A percentile compares a stretch with the other conserved stretches of the same genome.
These are phyloP conservation scores for Yueomyces sinensis DNA, from an alignment of 805 yeast genomes.

Conservation along the genomic window DNA sequence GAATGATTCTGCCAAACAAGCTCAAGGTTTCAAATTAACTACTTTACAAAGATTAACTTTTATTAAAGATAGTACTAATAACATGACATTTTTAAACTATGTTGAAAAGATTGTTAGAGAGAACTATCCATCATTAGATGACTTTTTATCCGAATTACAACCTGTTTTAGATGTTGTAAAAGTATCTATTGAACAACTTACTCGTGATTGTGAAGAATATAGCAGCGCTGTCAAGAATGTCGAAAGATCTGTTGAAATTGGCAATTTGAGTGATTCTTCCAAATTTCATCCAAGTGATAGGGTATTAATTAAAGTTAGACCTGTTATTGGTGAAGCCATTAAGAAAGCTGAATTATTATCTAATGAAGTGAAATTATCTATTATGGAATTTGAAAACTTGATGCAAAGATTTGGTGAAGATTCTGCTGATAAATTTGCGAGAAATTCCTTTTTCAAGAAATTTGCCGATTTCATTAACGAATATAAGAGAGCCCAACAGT, in stretches of 20 bases:
- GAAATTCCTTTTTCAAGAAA: constrained; percentile 60
- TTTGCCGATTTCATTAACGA: constrained; percentile 70
- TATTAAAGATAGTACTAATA: constrained; percentile 78
- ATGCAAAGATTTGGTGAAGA: constrained; percentile 91
- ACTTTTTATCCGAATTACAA: constrained; percentile 61
- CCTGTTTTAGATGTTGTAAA: constrained; percentile 49
- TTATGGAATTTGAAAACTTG: constrained; percentile 51
- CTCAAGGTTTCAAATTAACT: constrained; percentile 79
- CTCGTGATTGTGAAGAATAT: constrained; percentile 56
- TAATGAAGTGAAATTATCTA: constrained; percentile 48
- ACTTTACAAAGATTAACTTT: constrained; percentile 84
- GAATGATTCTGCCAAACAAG: constrained; percentile 90
- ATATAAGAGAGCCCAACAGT: constrained; percentile 67
- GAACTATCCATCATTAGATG: constrained; percentile 65
- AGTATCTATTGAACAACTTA: constrained; percentile 70
- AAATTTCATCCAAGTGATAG: constrained; percentile 76
- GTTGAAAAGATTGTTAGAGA: constrained; percentile 81
- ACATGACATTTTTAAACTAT: constrained; percentile 82
- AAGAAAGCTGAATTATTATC: constrained; percentile 52
- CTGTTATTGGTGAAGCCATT: constrained; percentile 64
- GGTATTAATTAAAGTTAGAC: constrained; percentile 45
- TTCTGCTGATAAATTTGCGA: constrained; percentile 49
- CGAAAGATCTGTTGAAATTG: constrained; percentile 60
- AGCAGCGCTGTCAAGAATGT: constrained; percentile 53
- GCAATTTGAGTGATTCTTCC: constrained; percentile 70